Base-by-base conservation (phyloP, 23 red algal species). In the Gracilaria gracilis region DNA sequence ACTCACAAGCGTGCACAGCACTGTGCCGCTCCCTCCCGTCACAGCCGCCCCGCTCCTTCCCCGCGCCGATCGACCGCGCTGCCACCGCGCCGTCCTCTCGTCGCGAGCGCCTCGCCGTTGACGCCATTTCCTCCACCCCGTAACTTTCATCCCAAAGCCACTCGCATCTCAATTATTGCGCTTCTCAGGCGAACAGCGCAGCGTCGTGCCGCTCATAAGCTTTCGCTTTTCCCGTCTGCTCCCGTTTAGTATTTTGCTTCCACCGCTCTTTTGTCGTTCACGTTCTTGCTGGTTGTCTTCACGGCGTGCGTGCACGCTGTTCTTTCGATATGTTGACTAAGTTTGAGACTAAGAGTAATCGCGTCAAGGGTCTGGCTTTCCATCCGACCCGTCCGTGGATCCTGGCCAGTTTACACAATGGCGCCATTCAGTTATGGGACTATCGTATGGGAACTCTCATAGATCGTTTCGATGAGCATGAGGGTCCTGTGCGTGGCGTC, bases 311-410 rank as follows among this genome's bases (percentile, higher is more conserved):
- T 17, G 39, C 46, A 50, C 72, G 72, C 72, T 46, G 46, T 77
- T 29, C 23, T 28, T 23, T 34, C 85, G 88, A 17, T 15, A 99
- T 99, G 97, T 71, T 99, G 85, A 93, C 90, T 75, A 95, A 95
- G 61, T 99, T 99, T 88, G 97, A 99, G 78, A 96, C 94, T 47
- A 96, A 99, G 83, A 94, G 88, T 34, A 96, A 94, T 61, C 93
- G 97, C 29, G 97, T 99, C 39, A 99, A 99, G 85, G 97, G 97
- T 35, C 36, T 99, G 70, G 90, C 97, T 21, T 99, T 99, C 77
- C 97, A 99, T 67, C 97, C 97, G 21, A 88, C 80, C 35, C 94
- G 97, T 84, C 97, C 97, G 31, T 99, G 97, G 97, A 83, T 99
- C 57, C 87, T 99, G n/a, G 73, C 97, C 39, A 87, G 79, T 28